Percentiles rank a stretch among this genome's conserved stretches.
Evolutionary conservation across 805 yeast genomes (phyloP).

Genomic region (Kazachstania africana): DNA sequence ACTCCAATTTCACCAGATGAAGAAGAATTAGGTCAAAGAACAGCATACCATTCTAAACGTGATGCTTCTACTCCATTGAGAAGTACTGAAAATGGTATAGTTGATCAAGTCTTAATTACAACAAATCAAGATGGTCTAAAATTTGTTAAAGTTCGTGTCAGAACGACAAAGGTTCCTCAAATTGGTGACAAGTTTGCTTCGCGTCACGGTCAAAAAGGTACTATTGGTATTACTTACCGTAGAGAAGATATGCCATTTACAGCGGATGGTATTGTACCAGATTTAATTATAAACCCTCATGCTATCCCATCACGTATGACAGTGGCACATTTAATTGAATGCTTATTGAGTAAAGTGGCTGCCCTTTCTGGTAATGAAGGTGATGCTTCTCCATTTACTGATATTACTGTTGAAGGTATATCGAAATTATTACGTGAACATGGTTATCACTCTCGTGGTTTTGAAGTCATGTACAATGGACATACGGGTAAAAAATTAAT

Average conservation of each 20-base stretch:
- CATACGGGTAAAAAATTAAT: constrained; percentile 96
- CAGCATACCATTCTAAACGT: constrained; percentile 95
- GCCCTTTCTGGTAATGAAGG: constrained; percentile 94
- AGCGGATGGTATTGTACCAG: constrained; percentile 93
- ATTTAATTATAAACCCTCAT: constrained; percentile 94
- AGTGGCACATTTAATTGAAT: constrained; percentile 97
- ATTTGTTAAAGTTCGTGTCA: constrained; percentile 95
- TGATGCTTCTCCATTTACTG: constrained; percentile 98
- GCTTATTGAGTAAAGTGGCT: constrained; percentile 90
- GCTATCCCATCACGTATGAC: constrained; percentile 99
- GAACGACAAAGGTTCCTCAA: constrained; percentile 97
- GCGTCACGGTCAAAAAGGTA: constrained; percentile 99
- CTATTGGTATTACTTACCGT: constrained; percentile 96
- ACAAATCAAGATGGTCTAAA: constrained; percentile 97
- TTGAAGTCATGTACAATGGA: constrained; percentile 97
- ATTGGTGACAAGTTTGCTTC: constrained; percentile 99
- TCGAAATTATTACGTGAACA: constrained; percentile 86
- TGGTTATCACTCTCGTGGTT: constrained; percentile 96
- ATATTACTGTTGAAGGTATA: constrained; percentile 94
- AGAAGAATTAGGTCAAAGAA: constrained; percentile 96
- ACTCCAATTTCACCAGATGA: constrained; percentile 99
- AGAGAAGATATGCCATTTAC: constrained; percentile 99
- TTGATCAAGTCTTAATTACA: constrained; percentile 91
- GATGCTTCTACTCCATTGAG: constrained; percentile 97
- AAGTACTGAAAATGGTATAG: constrained; percentile 95